These are phyloP conservation scores for Amanita inopinata DNA, from an alignment of 768 basidiomycete species.

Conservation along the genomic window DNA sequence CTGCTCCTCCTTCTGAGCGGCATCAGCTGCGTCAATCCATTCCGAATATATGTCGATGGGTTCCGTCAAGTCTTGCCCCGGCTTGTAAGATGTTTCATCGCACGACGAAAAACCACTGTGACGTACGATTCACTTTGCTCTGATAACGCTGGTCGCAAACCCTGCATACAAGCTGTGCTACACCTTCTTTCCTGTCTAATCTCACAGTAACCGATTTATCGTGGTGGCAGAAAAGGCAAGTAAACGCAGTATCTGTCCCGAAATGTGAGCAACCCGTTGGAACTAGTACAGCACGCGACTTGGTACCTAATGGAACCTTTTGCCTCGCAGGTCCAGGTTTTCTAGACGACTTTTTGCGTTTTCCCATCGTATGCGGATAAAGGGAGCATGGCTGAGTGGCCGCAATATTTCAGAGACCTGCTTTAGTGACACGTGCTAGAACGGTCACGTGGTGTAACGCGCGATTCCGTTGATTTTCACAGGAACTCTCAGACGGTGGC, in stretches of 20 bases:
- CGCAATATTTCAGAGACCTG: not conserved
- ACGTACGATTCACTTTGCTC: conserved; percentile 74
- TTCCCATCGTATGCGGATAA: conserved; percentile 51
- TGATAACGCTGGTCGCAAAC: conserved; percentile 84
- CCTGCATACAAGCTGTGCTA: conserved; percentile 72
- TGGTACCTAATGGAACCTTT: conserved; percentile 70
- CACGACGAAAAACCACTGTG: not conserved
- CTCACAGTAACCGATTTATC: conserved; percentile 82
- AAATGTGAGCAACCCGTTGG: not conserved
- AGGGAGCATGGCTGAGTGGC: not conserved
- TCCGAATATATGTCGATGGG: conserved; percentile 86
- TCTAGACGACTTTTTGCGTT: conserved; percentile 83
- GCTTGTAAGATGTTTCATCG: conserved; percentile 9
- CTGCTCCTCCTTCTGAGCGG: conserved; percentile 59
- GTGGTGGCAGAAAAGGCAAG: conserved; percentile 84
- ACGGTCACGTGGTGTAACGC: conserved; percentile 24
- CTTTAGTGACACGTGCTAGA: conserved; percentile 7
- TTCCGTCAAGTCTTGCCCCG: conserved; percentile 64
- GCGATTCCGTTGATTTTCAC: conserved; percentile 17
- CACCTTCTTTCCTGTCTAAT: conserved; percentile 76
- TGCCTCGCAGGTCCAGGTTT: conserved; percentile 62
- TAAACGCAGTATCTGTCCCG: conserved; percentile 65
- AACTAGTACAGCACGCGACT: conserved; percentile 17
- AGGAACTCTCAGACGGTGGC: conserved; percentile 4
- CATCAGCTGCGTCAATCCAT: conserved; percentile 86